phyloP scores from a whole-genome alignment of 2,329 filamentous ascomycete genomes.

The Colletotrichum incanum region DNA sequence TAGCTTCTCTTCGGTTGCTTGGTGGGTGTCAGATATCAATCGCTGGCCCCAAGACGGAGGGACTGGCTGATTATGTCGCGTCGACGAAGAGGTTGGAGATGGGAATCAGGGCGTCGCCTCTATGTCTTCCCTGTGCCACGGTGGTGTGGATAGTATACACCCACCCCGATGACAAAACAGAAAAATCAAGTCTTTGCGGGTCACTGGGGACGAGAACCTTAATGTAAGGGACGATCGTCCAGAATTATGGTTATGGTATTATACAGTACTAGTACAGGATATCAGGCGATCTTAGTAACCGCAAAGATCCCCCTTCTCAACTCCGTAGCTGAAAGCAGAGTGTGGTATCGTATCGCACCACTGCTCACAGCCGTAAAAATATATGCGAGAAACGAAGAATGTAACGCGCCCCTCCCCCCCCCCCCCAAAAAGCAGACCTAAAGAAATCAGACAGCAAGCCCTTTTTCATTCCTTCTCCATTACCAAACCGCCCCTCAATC shows the following conservation, averaged over 20 bases:
- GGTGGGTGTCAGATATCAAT: background rate
- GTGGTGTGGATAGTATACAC: background rate
- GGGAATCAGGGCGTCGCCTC: too few relatives aligned
- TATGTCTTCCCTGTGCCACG: background rate
- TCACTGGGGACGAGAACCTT: background rate
- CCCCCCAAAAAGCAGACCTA: background rate
- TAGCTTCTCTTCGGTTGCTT: too few relatives aligned
- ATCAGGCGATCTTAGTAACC: constrained; percentile 7
- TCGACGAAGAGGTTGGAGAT: too few relatives aligned
- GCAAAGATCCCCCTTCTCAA: constrained; percentile 33
- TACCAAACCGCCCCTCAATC: constrained; percentile 45
- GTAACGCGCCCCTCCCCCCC: background rate
- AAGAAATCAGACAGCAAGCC: background rate
- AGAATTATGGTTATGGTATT: constrained; percentile 26
- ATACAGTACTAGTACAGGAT: constrained; percentile 43
- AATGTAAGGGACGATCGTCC: background rate
- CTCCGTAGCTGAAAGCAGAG: constrained; percentile 24
- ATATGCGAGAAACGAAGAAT: constrained; percentile 39
- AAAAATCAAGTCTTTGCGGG: background rate
- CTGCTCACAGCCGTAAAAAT: constrained; percentile 4
- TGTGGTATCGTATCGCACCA: constrained; percentile 23
- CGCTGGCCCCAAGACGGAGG: too few relatives aligned
- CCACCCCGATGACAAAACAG: background rate
- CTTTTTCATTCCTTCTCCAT: background rate
- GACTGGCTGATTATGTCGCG: too few relatives aligned